These are phyloP conservation scores for Rasamsonia emersonii DNA, from an alignment of 2,329 filamentous ascomycete genomes.

Conservation along the genomic window DNA sequence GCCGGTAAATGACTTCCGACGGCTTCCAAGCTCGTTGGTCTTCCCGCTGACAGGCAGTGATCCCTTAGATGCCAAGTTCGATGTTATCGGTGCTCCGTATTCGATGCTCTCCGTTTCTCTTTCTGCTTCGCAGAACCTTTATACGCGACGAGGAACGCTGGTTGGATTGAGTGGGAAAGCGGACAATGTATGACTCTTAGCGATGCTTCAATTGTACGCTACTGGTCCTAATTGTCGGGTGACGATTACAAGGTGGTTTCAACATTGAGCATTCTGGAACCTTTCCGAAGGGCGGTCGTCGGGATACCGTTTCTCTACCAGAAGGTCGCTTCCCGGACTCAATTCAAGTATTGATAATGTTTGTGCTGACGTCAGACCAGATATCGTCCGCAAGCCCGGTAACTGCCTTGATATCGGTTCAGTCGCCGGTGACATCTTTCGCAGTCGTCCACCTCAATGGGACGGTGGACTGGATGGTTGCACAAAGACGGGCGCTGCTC, in stretches of 20 bases:
- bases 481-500: constrained; percentile 78
- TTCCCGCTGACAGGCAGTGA: not conserved
- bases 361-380: constrained; percentile 29
- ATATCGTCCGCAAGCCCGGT: constrained; percentile 81
- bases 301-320: constrained; percentile 96
- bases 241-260: constrained; percentile 60
- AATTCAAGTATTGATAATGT: not conserved
- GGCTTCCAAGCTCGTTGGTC: not conserved
- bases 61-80: constrained; percentile 75
- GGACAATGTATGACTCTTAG: constrained; percentile 61
- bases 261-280: constrained; percentile 77
- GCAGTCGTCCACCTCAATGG: constrained; percentile 84
- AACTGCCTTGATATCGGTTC: constrained; percentile 80
- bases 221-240: constrained; percentile 1
- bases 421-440: constrained; percentile 78
- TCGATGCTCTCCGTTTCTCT: constrained; percentile 89
- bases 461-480: constrained; percentile 88
- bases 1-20: constrained; percentile 25
- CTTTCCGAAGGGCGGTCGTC: constrained; percentile 67
- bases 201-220: constrained; percentile 1
- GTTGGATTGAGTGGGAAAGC: constrained; percentile 83
- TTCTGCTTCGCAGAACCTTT: constrained; percentile 86
- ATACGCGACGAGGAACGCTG: constrained; percentile 83
- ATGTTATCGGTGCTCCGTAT: constrained; percentile 84
- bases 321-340: constrained; percentile 30